A percentile compares a stretch with the other conserved stretches of the same genome.
phyloP scores from a whole-genome alignment of 345 rosid genomes.

The Eucalyptus pauciflora region DNA sequence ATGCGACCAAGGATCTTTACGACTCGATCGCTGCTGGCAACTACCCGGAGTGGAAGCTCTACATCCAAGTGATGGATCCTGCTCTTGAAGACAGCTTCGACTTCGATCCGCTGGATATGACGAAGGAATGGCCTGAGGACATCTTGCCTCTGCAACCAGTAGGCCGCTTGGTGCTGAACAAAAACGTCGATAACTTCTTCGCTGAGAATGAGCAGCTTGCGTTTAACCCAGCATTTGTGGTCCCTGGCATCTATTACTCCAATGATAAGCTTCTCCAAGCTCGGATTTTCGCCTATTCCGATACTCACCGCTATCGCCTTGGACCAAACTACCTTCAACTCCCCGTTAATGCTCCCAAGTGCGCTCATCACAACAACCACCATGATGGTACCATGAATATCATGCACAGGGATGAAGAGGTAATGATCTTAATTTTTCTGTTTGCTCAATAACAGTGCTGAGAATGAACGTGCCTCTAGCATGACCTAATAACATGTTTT shows the following conservation, averaged over 20 bases:
- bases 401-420: constrained; percentile 95
- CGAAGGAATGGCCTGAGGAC: constrained; percentile 98
- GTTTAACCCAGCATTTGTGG: constrained; percentile 84
- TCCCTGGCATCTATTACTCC: constrained; percentile 85
- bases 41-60: constrained; percentile 91
- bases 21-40: constrained; percentile 91
- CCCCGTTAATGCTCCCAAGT: constrained; percentile 93
- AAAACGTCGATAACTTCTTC: constrained; percentile 92
- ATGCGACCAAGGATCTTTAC: constrained; percentile 88
- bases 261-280: constrained; percentile 88
- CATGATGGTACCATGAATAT: constrained; percentile 90
- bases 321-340: constrained; percentile 96
- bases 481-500: not conserved
- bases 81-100: constrained; percentile 67
- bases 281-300: constrained; percentile 77
- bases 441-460: not conserved
- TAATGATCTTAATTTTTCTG: constrained; percentile 5
- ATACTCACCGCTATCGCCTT: constrained; percentile 97
- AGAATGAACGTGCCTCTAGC: not conserved
- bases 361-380: constrained; percentile 92
- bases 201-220: constrained; percentile 94
- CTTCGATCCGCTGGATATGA: constrained; percentile 94
- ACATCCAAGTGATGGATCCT: constrained; percentile 79
- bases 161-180: constrained; percentile 94
- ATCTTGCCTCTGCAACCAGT: constrained; percentile 92